Evolutionary conservation across 441 rosid genomes (phyloP).

Genomic region (Codiaeum variegatum): DNA sequence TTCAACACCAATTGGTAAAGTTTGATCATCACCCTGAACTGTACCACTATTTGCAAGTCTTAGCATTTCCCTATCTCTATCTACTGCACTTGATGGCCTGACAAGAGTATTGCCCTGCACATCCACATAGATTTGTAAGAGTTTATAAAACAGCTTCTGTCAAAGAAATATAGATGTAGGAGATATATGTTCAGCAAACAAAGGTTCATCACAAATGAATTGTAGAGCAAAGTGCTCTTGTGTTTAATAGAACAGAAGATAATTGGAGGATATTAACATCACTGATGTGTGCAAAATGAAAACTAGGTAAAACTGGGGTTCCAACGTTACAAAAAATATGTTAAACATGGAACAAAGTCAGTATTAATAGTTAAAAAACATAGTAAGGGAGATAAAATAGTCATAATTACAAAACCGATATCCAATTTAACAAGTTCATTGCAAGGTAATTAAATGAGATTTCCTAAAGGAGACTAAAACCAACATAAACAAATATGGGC

Average conservation of each 20-base stretch:
- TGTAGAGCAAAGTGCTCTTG: not conserved
- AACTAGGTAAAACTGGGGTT: not conserved
- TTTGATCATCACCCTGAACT: constrained; percentile 68
- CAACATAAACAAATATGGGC: not conserved
- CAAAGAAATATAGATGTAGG: constrained; percentile 20
- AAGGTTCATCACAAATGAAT: constrained; percentile 1
- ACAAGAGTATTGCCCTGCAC: constrained; percentile 60
- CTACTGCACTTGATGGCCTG: constrained; percentile 63
- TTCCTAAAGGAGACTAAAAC: not conserved
- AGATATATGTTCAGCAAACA: constrained; percentile 15
- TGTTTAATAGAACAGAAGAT: not conserved
- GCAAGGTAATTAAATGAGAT: not conserved
- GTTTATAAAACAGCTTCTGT: constrained; percentile 22
- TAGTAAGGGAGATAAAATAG: not conserved
- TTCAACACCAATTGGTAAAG: constrained; percentile 68
- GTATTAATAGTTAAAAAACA: not conserved
- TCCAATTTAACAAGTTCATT: not conserved
- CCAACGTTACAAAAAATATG: not conserved
- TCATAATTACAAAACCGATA: not conserved
- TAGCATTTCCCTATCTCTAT: constrained; percentile 70
- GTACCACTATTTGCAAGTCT: constrained; percentile 56
- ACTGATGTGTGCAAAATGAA: not conserved
- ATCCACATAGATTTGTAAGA: constrained; percentile 53
- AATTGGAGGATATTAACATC: not conserved
- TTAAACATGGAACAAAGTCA: not conserved